Conservation (phyloP, 2,329 filamentous ascomycete genomes). For the Colletotrichum australisinense region DNA sequence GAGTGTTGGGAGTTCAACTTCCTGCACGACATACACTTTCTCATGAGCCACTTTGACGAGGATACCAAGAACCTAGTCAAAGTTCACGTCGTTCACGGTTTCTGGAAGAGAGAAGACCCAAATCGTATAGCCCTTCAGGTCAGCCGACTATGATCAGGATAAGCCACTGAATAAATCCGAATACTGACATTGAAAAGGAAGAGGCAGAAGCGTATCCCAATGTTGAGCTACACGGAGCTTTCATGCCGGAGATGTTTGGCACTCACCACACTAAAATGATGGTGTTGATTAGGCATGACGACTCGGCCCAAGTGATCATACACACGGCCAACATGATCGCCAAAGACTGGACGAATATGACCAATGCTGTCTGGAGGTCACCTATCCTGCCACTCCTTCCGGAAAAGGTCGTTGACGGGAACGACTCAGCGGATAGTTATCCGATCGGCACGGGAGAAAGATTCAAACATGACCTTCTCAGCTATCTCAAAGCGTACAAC, state of each 20-base stretch:
- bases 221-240: conserved; percentile 77
- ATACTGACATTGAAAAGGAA: conserved; percentile 57
- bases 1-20: conserved; percentile 80
- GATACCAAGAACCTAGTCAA: conserved; percentile 61
- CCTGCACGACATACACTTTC: conserved; percentile 69
- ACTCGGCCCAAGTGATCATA: conserved; percentile 81
- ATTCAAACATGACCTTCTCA: conserved; percentile 82
- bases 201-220: conserved; percentile 72
- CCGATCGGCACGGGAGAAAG: conserved; percentile 59
- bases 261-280: conserved; percentile 92
- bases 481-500: conserved; percentile 79
- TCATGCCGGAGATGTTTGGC: conserved; percentile 85
- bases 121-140: conserved; percentile 70
- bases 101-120: conserved; percentile 74
- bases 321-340: conserved; percentile 94
- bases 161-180: not conserved
- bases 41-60: conserved; percentile 65
- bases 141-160: conserved; percentile 38
- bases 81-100: conserved; percentile 70
- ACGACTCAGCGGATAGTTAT: not conserved
- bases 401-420: not conserved
- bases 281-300: conserved; percentile 82
- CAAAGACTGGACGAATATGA: conserved; percentile 90
- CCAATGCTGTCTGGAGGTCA: conserved; percentile 84
- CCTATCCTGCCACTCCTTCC: conserved; percentile 70